Evolutionary conservation across 805 yeast genomes (phyloP).

Genomic region (Kazachstania psychrophila): DNA sequence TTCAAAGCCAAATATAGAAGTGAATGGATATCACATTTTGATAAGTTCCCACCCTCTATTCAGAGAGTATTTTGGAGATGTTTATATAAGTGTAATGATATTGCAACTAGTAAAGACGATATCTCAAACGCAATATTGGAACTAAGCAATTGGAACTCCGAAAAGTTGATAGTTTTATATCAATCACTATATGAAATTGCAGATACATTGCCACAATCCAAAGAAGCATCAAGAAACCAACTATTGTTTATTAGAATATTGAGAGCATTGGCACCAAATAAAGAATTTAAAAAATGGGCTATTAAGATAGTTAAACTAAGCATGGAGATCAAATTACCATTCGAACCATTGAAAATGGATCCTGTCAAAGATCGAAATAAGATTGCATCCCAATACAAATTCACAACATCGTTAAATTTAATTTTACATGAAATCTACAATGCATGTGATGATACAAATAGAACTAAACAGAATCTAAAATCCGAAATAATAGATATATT

Average conservation of each 20-base stretch:
- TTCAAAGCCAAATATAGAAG: constrained; percentile 9
- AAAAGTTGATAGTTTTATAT: constrained; percentile 16
- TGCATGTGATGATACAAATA: constrained; percentile 6
- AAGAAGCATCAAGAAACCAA: constrained; percentile 10
- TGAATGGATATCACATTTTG: constrained; percentile 14
- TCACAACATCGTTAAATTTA: constrained; percentile 22
- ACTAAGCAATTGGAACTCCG: constrained; percentile 7
- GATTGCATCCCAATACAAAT: constrained; percentile 18
- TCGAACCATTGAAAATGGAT: not conserved
- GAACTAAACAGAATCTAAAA: constrained; percentile 2
- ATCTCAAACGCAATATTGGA: constrained; percentile 1
- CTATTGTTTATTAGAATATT: constrained; percentile 15
- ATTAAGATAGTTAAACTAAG: constrained; percentile 21
- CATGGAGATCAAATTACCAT: constrained; percentile 16
- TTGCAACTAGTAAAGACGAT: not conserved
- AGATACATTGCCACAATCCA: constrained; percentile 11
- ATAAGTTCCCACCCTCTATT: constrained; percentile 10
- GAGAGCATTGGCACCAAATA: constrained; percentile 11
- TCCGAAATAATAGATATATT: constrained; percentile 12
- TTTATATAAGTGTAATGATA: constrained; percentile 1
- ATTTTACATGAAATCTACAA: constrained; percentile 17
- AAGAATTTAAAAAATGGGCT: constrained; percentile 8
- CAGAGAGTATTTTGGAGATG: constrained; percentile 25
- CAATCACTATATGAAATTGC: constrained; percentile 24
- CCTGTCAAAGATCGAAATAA: not conserved